Conservation (phyloP, 306 rosid genomes). For the Gastrolobium villosum region DNA sequence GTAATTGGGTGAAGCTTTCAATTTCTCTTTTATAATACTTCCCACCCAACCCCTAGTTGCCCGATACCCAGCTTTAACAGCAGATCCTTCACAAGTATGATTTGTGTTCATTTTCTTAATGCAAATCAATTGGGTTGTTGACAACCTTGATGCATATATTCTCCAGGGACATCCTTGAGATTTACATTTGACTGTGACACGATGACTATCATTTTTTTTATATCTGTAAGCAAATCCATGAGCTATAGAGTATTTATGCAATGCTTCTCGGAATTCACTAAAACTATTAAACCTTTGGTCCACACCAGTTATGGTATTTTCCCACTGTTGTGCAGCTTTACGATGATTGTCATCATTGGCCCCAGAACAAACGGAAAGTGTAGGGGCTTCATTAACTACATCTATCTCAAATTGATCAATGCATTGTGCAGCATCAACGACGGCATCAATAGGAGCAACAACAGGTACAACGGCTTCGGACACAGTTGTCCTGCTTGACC, state of each 20-base stretch:
- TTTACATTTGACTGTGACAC: slow-evolving; percentile 97
- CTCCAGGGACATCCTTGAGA: slow-evolving; percentile 97
- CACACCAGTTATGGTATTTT: slow-evolving; percentile 94
- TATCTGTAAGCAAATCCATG: slow-evolving; percentile 93
- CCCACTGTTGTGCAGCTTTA: slow-evolving; percentile 95
- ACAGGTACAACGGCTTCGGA: slow-evolving; percentile 84
- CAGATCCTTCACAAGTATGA: slow-evolving; percentile 95
- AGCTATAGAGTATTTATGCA: slow-evolving; percentile 95
- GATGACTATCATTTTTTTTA: slow-evolving; percentile 94
- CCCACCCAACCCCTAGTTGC: slow-evolving; percentile 99
- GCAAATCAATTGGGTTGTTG: slow-evolving; percentile 93
- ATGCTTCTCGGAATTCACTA: slow-evolving; percentile 90
- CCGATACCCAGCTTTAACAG: slow-evolving; percentile 93
- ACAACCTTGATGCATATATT: slow-evolving; percentile 90
- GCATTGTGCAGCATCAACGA: slow-evolving; percentile 51
- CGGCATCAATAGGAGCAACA: slow-evolving; percentile 58
- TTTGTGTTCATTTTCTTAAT: slow-evolving; percentile 83
- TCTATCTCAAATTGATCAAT: slow-evolving; percentile 56
- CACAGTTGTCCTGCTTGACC: slow-evolving; percentile 93
- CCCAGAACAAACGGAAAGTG: slow-evolving; percentile 53
- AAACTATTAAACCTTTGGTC: slow-evolving; percentile 95
- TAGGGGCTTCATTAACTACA: slow-evolving; percentile 57
- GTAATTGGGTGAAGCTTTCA: slow-evolving; percentile 90
- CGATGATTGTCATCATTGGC: slow-evolving; percentile 65
- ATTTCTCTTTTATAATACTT: slow-evolving; percentile 93